phyloP scores from a whole-genome alignment of 163 green algal genomes.

The Chlamydomonas reinhardtii region DNA sequence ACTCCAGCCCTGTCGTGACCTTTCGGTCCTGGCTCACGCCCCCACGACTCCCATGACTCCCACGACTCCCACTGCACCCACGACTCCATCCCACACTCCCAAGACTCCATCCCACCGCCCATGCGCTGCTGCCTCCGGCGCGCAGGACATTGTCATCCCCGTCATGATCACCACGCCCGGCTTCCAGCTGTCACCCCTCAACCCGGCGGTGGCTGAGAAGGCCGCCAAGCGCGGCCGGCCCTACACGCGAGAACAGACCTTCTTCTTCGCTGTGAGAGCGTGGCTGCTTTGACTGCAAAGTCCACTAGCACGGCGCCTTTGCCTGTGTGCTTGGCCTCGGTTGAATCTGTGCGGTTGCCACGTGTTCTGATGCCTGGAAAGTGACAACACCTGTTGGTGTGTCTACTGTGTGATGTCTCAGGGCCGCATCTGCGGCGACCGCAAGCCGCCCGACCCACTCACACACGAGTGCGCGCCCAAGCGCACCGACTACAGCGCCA shows the following conservation, averaged over 20 bases:
- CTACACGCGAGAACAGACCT: not conserved
- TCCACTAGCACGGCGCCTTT: too few relatives aligned
- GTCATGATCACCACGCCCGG: slow-evolving; percentile 35
- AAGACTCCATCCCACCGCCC: too few relatives aligned
- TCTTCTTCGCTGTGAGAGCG: slow-evolving; percentile 48
- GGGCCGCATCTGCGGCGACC: slow-evolving; percentile 53
- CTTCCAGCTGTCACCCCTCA: slow-evolving; percentile 42
- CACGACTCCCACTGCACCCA: too few relatives aligned
- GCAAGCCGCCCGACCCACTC: slow-evolving; percentile 16
- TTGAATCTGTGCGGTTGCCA: too few relatives aligned
- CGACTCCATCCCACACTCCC: too few relatives aligned
- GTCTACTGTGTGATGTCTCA: not conserved
- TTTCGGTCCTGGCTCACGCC: too few relatives aligned
- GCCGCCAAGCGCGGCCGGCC: not conserved
- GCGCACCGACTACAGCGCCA: slow-evolving; percentile 41
- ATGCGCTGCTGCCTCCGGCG: not conserved
- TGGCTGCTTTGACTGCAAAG: too few relatives aligned
- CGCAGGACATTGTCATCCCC: slow-evolving; percentile 50
- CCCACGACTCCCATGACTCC: too few relatives aligned
- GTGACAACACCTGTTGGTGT: not conserved
- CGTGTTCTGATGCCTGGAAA: too few relatives aligned
- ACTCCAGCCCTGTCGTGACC: too few relatives aligned
- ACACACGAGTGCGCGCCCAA: not conserved
- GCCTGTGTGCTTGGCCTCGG: not conserved
- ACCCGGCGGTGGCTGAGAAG: slow-evolving; percentile 11